These are phyloP conservation scores for Abrus precatorius DNA, from an alignment of 306 rosid species.

Conservation along the genomic window DNA sequence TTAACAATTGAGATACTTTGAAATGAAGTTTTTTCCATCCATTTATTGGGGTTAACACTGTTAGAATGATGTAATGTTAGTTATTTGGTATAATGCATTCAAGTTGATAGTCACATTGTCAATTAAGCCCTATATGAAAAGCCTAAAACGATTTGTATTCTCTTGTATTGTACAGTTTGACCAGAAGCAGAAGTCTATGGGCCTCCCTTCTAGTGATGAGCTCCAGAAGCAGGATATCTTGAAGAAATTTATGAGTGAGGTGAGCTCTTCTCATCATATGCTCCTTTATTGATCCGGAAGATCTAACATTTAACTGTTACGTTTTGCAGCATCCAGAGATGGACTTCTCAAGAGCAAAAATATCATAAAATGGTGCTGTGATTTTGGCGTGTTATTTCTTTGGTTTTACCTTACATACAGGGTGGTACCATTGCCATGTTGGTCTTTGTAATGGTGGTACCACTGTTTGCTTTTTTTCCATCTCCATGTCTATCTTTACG, in stretches of 20 bases:
- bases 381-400: neutral
- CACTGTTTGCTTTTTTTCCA: neutral
- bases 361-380: constrained; percentile 43
- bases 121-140: too few relatives aligned
- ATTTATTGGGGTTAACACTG: neutral
- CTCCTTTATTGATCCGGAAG: neutral
- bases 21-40: neutral
- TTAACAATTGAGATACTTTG: neutral
- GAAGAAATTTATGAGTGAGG: constrained; percentile 89
- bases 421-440: neutral
- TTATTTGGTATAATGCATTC: too few relatives aligned
- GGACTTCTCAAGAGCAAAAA: constrained; percentile 83
- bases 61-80: too few relatives aligned
- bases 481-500: too few relatives aligned
- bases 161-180: constrained; percentile 66
- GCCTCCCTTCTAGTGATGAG: constrained; percentile 83
- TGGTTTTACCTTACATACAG: neutral
- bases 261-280: neutral
- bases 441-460: neutral
- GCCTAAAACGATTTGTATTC: neutral
- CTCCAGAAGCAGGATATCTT: constrained; percentile 75
- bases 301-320: neutral
- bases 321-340: constrained; percentile 87
- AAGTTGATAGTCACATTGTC: too few relatives aligned
- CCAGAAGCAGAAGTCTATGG: constrained; percentile 88